Evolutionary conservation across 2,329 filamentous ascomycete genomes (phyloP).

Genomic region (Paramyrothecium sp.): DNA sequence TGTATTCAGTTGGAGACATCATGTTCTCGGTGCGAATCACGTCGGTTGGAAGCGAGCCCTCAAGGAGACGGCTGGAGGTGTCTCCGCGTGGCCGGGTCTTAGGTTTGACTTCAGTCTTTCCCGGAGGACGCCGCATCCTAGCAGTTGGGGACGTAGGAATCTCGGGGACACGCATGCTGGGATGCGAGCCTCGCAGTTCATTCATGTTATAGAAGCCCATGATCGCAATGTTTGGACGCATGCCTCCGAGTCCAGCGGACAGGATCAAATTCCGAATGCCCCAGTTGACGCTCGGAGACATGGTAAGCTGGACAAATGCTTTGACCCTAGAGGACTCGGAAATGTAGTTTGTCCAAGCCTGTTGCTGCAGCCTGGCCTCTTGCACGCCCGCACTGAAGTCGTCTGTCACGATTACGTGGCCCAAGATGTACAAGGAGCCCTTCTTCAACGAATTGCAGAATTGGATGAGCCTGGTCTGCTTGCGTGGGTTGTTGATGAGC

Average conservation of each 20-base stretch:
- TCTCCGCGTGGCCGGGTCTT: constrained; percentile 45
- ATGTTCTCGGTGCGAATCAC: constrained; percentile 65
- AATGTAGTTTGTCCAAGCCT: constrained; percentile 82
- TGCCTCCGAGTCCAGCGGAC: constrained; percentile 78
- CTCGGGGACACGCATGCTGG: constrained; percentile 56
- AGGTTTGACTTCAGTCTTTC: constrained; percentile 27
- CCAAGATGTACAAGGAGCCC: constrained; percentile 78
- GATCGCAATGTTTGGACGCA: constrained; percentile 85
- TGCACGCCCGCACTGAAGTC: constrained; percentile 78
- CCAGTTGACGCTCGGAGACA: constrained; percentile 82
- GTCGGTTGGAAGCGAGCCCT: constrained; percentile 66
- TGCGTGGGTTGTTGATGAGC: constrained; percentile 78
- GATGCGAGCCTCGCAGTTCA: constrained; percentile 63
- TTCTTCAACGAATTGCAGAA: constrained; percentile 94
- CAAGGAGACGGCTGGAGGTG: constrained; percentile 54
- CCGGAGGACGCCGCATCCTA: constrained; percentile 24
- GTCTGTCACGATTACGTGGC: constrained; percentile 82
- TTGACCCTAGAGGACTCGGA: constrained; percentile 80
- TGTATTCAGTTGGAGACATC: constrained; percentile 70
- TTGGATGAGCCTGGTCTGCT: constrained; percentile 79
- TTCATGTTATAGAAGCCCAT: constrained; percentile 79
- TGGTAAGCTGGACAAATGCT: constrained; percentile 83
- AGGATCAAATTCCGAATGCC: constrained; percentile 80
- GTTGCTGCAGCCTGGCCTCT: constrained; percentile 78
- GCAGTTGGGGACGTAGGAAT: constrained; percentile 34